Percentiles rank a stretch among this genome's conserved stretches.
These are phyloP conservation scores for Cyamopsis tetragonoloba DNA, from an alignment of 306 rosid genomes.

Conservation along the genomic window DNA sequence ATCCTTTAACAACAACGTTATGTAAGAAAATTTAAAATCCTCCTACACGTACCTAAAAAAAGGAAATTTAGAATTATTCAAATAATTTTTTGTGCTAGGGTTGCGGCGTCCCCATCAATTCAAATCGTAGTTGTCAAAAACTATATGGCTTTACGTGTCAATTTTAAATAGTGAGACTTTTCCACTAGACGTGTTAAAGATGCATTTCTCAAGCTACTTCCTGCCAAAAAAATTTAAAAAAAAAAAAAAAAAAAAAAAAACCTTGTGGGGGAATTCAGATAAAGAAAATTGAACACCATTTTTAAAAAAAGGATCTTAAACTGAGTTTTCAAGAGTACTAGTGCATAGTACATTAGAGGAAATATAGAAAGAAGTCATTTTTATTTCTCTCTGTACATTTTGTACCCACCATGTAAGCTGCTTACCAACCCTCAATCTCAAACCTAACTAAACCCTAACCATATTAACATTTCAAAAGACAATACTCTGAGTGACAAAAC, in stretches of 20 bases:
- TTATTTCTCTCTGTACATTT: slow-evolving; percentile 44
- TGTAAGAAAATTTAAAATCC: too few relatives aligned
- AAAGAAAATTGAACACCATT: slow-evolving; percentile 6
- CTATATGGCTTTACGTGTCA: background rate
- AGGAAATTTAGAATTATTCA: too few relatives aligned
- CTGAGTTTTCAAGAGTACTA: slow-evolving; percentile 26
- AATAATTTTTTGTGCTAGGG: too few relatives aligned
- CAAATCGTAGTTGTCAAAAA: too few relatives aligned
- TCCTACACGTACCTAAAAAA: too few relatives aligned
- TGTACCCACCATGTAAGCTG: slow-evolving; percentile 39
- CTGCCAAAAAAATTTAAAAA: background rate
- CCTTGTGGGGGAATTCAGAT: background rate
- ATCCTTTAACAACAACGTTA: too few relatives aligned
- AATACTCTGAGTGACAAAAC: slow-evolving; percentile 26
- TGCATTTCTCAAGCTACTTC: background rate
- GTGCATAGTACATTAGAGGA: slow-evolving; percentile 33
- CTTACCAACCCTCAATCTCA: slow-evolving; percentile 31
- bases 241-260: too few relatives aligned
- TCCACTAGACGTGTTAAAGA: slow-evolving; percentile 10
- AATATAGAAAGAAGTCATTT: slow-evolving; percentile 27
- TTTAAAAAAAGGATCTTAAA: slow-evolving; percentile 11
- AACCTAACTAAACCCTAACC: slow-evolving; percentile 31
- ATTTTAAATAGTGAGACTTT: background rate
- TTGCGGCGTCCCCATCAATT: too few relatives aligned
- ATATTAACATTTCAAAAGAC: slow-evolving; percentile 36